A percentile compares a stretch with the other conserved stretches of the same genome.
These are phyloP conservation scores for Pseudozyma thailandica DNA, from an alignment of 1,284 basidiomycete species.

Conservation along the genomic window DNA sequence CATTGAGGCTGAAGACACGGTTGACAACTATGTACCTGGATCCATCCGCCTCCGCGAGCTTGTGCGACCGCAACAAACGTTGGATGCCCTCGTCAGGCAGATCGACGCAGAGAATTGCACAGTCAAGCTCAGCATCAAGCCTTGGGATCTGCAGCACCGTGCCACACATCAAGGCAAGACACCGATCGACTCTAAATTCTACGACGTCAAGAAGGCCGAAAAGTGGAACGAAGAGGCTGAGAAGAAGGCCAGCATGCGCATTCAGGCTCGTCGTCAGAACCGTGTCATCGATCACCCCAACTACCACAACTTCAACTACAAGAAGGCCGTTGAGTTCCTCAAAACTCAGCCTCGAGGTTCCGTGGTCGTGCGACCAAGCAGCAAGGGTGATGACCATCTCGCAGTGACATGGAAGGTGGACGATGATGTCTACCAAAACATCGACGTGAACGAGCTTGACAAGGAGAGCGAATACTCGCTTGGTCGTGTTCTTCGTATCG, in stretches of 20 bases:
- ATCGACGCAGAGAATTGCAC: constrained; percentile 76
- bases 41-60: constrained; percentile 52
- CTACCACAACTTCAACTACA: constrained; percentile 94
- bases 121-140: constrained; percentile 82
- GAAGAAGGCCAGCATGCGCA: constrained; percentile 85
- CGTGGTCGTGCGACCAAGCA: constrained; percentile 89
- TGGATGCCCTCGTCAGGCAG: constrained; percentile 83
- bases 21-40: constrained; percentile 53
- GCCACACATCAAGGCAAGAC: constrained; percentile 77
- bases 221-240: constrained; percentile 79
- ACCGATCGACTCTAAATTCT: constrained; percentile 75
- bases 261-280: constrained; percentile 72
- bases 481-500: constrained; percentile 79
- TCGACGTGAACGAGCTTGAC: constrained; percentile 87
- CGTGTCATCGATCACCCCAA: constrained; percentile 97
- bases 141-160: constrained; percentile 76
- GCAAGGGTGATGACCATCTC: constrained; percentile 90
- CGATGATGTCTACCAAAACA: constrained; percentile 94
- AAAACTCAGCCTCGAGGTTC: constrained; percentile 83
- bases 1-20: constrained; percentile 57
- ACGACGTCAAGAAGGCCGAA: constrained; percentile 76
- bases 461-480: constrained; percentile 78
- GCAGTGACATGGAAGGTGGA: constrained; percentile 99
- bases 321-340: constrained; percentile 88
- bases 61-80: constrained; percentile 74